These are phyloP conservation scores for Cladobotryum mycophilum DNA, from an alignment of 2,329 filamentous ascomycete genomes.

Conservation along the genomic window DNA sequence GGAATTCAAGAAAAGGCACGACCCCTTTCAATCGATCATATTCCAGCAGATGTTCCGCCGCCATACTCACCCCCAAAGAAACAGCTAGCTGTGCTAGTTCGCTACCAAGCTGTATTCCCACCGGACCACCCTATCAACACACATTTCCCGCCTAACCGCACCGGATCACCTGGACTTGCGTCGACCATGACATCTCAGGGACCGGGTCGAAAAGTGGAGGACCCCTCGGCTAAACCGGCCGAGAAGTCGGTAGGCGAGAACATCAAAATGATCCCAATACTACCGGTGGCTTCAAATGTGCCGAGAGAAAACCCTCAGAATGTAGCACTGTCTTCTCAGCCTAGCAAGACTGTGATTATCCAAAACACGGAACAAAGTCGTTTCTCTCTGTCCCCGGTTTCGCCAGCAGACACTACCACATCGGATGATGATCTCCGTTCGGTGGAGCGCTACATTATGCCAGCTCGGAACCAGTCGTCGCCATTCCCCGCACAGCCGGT, in stretches of 20 bases:
- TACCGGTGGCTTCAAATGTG: neutral
- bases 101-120: slow-evolving; percentile 54
- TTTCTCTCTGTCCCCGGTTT: slow-evolving; percentile 10
- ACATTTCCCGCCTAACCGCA: slow-evolving; percentile 53
- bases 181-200: slow-evolving; percentile 55
- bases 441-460: neutral
- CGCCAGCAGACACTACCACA: neutral
- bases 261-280: neutral
- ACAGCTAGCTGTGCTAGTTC: slow-evolving; percentile 30
- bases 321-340: neutral
- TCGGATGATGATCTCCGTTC: neutral
- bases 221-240: neutral
- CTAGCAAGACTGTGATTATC: neutral
- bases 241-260: neutral
- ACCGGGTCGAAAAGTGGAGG: neutral
- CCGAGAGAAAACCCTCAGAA: neutral
- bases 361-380: slow-evolving; percentile 7
- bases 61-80: slow-evolving; percentile 48
- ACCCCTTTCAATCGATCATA: slow-evolving; percentile 33
- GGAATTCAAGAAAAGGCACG: slow-evolving; percentile 29
- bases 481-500: slow-evolving; percentile 6
- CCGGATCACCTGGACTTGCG: slow-evolving; percentile 56
- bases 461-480: slow-evolving; percentile 2
- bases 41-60: slow-evolving; percentile 40
- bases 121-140: slow-evolving; percentile 42